These are phyloP conservation scores for Bromus sterilis DNA, from an alignment of 176 grass and related monocot species.

Conservation along the genomic window DNA sequence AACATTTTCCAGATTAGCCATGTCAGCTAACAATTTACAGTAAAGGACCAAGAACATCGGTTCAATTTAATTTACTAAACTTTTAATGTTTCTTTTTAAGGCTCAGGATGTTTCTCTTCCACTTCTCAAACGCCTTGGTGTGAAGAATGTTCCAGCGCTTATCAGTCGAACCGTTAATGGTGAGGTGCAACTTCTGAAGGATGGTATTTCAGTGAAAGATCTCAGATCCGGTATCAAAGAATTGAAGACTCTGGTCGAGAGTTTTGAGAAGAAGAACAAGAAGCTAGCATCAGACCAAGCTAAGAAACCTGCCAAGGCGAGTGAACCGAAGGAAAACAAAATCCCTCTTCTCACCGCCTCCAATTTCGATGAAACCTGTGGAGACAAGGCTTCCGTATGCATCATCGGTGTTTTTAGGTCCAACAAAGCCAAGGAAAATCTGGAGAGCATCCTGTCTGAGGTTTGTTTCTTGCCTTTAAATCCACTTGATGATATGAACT, in stretches of 20 bases:
- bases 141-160: slow-evolving; percentile 57
- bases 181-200: slow-evolving; percentile 58
- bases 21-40: neutral
- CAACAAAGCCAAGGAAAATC: slow-evolving; percentile 45
- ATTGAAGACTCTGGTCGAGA: slow-evolving; percentile 54
- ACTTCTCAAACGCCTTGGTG: slow-evolving; percentile 56
- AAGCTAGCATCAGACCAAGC: slow-evolving; percentile 36
- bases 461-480: slow-evolving; percentile 27
- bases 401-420: slow-evolving; percentile 77
- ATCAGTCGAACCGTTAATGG: slow-evolving; percentile 47
- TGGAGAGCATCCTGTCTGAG: slow-evolving; percentile 53
- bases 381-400: slow-evolving; percentile 55
- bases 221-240: slow-evolving; percentile 73
- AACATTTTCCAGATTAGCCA: neutral
- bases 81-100: slow-evolving; percentile 22
- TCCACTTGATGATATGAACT: neutral
- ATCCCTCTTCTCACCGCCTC: slow-evolving; percentile 53
- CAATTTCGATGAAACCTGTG: slow-evolving; percentile 63
- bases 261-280: slow-evolving; percentile 85
- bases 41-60: neutral
- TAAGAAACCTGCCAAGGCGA: slow-evolving; percentile 38
- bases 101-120: slow-evolving; percentile 64
- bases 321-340: slow-evolving; percentile 14
- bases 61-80: neutral
- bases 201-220: slow-evolving; percentile 76